These are phyloP conservation scores for Spergularia bocconei DNA, from an alignment of 148 eudicot species.

Conservation along the genomic window DNA sequence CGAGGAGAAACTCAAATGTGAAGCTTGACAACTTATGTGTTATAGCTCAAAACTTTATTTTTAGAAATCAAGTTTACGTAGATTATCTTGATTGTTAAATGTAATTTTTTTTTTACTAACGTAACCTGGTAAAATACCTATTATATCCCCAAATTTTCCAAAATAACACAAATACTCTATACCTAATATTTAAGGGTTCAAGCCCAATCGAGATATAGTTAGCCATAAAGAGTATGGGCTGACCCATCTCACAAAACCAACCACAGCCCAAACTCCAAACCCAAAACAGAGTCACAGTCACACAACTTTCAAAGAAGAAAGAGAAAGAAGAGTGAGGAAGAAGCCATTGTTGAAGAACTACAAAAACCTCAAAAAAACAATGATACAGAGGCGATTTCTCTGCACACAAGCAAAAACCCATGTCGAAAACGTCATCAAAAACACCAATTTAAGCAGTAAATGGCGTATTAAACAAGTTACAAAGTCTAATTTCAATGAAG, in stretches of 20 bases:
- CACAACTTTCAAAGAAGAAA: background rate
- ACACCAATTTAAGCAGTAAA: conserved; percentile 20
- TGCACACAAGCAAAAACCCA: conserved; percentile 24
- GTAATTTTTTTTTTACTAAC: too few species aligned
- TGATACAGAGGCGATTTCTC: conserved; percentile 36
- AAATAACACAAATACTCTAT: too few species aligned
- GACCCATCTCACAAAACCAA: background rate
- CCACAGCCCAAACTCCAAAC: background rate
- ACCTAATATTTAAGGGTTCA: too few species aligned
- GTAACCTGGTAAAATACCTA: too few species aligned
- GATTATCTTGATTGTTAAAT: too few species aligned
- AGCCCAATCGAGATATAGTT: too few species aligned
- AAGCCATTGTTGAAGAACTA: conserved; percentile 14
- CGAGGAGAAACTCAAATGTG: too few species aligned
- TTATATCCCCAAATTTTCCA: too few species aligned
- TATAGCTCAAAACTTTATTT: too few species aligned
- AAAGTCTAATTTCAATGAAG: conserved; percentile 59
- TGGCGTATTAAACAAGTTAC: conserved; percentile 74
- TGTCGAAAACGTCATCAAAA: conserved; percentile 7
- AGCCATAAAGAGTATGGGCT: background rate
- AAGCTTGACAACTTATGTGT: too few species aligned
- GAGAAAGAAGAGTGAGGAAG: background rate
- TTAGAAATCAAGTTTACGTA: too few species aligned
- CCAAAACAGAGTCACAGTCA: background rate
- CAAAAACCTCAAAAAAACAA: background rate